A percentile compares a stretch with the other conserved stretches of the same genome.
Conservation (phyloP, 306 rosid genomes). For the Cucumis hystrix region DNA sequence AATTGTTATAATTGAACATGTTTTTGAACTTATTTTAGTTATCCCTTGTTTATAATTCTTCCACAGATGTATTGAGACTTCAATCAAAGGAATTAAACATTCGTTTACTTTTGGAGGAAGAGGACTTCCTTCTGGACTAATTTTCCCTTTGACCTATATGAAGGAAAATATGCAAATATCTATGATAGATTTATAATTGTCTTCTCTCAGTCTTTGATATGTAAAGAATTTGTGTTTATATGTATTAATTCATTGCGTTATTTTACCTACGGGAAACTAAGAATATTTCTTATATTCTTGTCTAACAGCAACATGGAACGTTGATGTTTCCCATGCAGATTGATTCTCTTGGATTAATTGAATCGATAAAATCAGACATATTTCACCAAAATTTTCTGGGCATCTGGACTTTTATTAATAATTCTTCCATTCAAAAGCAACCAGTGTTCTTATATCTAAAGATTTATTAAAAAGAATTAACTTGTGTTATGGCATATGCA, state of each 20-base stretch:
- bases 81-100: no score
- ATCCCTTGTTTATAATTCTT: no score
- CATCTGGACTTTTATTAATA: neutral
- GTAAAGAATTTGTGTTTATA: neutral
- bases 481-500: neutral
- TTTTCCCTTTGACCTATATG: neutral
- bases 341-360: neutral
- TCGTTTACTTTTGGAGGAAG: neutral
- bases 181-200: neutral
- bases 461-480: neutral
- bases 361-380: neutral
- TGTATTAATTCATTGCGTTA: neutral
- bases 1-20: neutral
- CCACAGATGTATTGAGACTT: no score
- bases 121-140: neutral
- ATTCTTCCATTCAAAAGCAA: neutral
- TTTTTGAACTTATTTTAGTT: no score
- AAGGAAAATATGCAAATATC: neutral
- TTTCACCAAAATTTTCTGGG: neutral
- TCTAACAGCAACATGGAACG: neutral
- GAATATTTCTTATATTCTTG: neutral
- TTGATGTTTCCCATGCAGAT: neutral
- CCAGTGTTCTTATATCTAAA: neutral
- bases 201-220: neutral
- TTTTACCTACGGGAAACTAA: neutral